These are phyloP conservation scores for Skeletonema grethae DNA, from an alignment of 108 stramenopile genomes.

Conservation along the genomic window DNA sequence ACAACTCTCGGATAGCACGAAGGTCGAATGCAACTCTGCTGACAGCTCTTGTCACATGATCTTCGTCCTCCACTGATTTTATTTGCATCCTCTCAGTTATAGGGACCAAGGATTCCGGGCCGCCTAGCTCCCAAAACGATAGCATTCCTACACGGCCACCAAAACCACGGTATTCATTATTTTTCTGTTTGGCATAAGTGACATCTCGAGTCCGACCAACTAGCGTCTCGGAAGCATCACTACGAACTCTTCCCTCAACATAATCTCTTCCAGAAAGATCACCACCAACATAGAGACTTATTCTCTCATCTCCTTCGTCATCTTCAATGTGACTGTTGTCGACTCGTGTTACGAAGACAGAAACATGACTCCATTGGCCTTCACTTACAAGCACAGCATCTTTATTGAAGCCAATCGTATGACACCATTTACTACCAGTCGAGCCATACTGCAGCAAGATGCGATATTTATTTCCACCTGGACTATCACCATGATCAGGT, in stretches of 20 bases:
- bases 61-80: constrained; percentile 31
- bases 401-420: constrained; percentile 12
- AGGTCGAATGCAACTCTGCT: constrained; percentile 32
- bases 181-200: background rate
- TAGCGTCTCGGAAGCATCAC: background rate
- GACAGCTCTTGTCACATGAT: constrained; percentile 34
- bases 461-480: constrained; percentile 8
- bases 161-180: constrained; percentile 14
- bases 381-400: constrained; percentile 16
- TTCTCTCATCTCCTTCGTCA: constrained; percentile 24
- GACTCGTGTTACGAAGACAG: constrained; percentile 20
- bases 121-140: constrained; percentile 43
- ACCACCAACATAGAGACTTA: constrained; percentile 38
- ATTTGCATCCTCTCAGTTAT: constrained; percentile 24
- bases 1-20: constrained; percentile 24
- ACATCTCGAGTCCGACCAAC: constrained; percentile 20
- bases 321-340: background rate
- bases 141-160: constrained; percentile 40
- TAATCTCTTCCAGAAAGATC: constrained; percentile 25
- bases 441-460: constrained; percentile 30
- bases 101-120: constrained; percentile 9
- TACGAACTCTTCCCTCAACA: constrained; percentile 13
- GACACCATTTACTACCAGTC: constrained; percentile 14
- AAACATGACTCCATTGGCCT: constrained; percentile 38
- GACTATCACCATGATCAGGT: constrained; percentile 22